Conservation (phyloP, 2,329 filamentous ascomycete species). For the Xylariaceae sp. region DNA sequence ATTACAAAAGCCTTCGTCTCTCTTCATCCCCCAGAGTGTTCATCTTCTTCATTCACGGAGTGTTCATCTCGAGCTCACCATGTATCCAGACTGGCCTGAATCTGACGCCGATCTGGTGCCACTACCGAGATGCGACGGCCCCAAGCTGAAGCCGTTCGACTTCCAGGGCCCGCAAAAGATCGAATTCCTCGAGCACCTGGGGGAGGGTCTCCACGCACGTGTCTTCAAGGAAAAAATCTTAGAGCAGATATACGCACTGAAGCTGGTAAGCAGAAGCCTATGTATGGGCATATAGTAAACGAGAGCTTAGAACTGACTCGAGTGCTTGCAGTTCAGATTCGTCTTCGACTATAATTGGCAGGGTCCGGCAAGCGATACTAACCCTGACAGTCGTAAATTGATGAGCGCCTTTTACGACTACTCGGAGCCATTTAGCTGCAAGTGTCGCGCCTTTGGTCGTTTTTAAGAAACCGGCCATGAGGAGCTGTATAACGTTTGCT, state of each 20-base stretch:
- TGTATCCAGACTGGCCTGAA: constrained; percentile 2
- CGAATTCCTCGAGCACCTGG: not conserved
- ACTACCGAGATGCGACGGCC: constrained; percentile 6
- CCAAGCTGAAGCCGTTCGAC: constrained; percentile 11
- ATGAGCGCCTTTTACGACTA: constrained; percentile 21
- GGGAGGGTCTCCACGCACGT: constrained; percentile 5
- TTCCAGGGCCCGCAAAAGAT: constrained; percentile 7
- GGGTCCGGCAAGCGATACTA: not conserved
- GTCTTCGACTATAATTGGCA: not conserved
- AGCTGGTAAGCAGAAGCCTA: constrained; percentile 1
- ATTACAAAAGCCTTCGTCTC: too few species aligned
- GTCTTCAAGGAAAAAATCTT: constrained; percentile 9
- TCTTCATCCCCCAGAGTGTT: too few species aligned
- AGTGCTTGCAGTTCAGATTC: constrained; percentile 1
- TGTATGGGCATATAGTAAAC: not conserved
- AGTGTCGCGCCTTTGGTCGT: constrained; percentile 35
- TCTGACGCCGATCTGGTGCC: constrained; percentile 9
- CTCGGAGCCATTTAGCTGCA: constrained; percentile 30
- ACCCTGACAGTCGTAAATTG: not conserved
- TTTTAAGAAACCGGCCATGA: constrained; percentile 31
- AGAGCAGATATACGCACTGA: constrained; percentile 7
- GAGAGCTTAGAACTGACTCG: not conserved
- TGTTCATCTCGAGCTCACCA: not conserved
- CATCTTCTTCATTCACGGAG: too few species aligned
- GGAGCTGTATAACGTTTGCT: too few species aligned